These are phyloP conservation scores for Funneliformis caledonium DNA, from an alignment of 371 early-diverging fungal genomes.

Conservation along the genomic window DNA sequence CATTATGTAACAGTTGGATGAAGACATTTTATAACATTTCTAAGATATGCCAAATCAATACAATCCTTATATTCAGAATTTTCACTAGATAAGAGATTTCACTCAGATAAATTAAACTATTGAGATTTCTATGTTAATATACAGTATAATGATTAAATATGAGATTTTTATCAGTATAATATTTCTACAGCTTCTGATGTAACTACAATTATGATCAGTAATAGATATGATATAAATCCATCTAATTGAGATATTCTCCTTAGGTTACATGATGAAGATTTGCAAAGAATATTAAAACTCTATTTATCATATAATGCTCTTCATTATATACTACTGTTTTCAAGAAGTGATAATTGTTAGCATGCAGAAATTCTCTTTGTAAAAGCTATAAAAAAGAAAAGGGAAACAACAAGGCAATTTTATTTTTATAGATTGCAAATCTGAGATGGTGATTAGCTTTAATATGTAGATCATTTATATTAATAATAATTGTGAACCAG, in stretches of 20 bases:
- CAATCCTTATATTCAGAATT: constrained; percentile 34
- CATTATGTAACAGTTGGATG: background rate
- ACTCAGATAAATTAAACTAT: background rate
- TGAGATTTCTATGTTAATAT: constrained; percentile 3
- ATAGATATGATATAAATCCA: background rate
- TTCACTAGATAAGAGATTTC: background rate
- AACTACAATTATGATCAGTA: background rate
- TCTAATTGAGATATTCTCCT: constrained; percentile 31
- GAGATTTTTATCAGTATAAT: background rate
- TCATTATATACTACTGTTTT: background rate
- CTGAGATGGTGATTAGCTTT: too few species aligned
- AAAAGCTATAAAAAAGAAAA: background rate
- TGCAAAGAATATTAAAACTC: background rate
- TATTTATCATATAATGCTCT: background rate
- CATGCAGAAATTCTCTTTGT: constrained; percentile 31
- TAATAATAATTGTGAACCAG: constrained; percentile 35
- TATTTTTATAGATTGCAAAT: too few species aligned
- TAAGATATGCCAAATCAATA: constrained; percentile 6
- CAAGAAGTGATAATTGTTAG: constrained; percentile 34
- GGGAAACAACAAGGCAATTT: background rate
- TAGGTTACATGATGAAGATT: background rate
- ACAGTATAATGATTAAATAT: background rate
- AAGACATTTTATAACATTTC: background rate
- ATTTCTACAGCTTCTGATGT: background rate
- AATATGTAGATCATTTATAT: background rate